phyloP scores from a whole-genome alignment of 169 alveolate genomes.

The Plasmodium malariae region DNA sequence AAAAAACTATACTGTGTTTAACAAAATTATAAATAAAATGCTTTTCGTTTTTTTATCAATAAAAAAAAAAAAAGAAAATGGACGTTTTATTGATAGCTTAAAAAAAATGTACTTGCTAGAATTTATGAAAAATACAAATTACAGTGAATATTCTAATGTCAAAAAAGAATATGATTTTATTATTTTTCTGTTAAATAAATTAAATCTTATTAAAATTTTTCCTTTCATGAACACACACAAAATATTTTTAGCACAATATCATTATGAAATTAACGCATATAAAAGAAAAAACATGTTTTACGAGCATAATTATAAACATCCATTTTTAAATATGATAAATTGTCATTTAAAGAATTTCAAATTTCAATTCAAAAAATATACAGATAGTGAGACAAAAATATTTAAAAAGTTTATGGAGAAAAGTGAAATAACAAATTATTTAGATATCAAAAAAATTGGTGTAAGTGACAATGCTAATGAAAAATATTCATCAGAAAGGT shows the following conservation, averaged over 20 bases:
- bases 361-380: slow-evolving; percentile 9
- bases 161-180: slow-evolving; percentile 73
- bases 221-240: slow-evolving; percentile 67
- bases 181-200: slow-evolving; percentile 51
- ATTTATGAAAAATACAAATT: slow-evolving; percentile 11
- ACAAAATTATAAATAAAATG: slow-evolving; percentile 44
- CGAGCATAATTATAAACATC: slow-evolving; percentile 61
- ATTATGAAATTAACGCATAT: slow-evolving; percentile 33
- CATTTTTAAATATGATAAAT: slow-evolving; percentile 74
- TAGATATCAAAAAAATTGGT: not conserved
- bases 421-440: slow-evolving; percentile 8
- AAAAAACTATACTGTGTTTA: not conserved
- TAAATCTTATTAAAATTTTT: slow-evolving; percentile 59
- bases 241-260: slow-evolving; percentile 47
- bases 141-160: slow-evolving; percentile 18
- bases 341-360: slow-evolving; percentile 43
- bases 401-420: slow-evolving; percentile 34
- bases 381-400: not conserved
- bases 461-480: not conserved
- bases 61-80: slow-evolving; percentile 59
- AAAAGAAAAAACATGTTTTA: slow-evolving; percentile 56
- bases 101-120: slow-evolving; percentile 61
- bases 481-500: not conserved
- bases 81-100: slow-evolving; percentile 62
- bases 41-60: slow-evolving; percentile 35